Percentiles rank a stretch among this genome's conserved stretches.
These are phyloP conservation scores for Kurtzmaniella cleridarum DNA, from an alignment of 805 yeast genomes.

Conservation along the genomic window DNA sequence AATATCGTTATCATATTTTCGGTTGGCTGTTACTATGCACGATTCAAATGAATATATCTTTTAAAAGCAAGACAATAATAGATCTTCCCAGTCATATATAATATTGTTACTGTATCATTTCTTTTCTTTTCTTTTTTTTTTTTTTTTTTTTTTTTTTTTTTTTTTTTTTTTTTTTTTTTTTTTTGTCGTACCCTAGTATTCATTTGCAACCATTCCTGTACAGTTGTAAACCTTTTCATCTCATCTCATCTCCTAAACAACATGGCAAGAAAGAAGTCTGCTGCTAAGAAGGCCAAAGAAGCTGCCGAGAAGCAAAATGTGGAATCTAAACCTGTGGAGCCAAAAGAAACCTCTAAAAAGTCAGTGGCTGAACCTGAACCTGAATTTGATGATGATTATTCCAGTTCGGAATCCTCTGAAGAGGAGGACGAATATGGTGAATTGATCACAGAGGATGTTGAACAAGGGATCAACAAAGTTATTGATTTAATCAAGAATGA, in stretches of 20 bases:
- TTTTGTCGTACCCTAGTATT: neutral
- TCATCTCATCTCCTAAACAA: constrained; percentile 11
- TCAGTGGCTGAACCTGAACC: constrained; percentile 12
- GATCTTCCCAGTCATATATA: no score
- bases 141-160: neutral
- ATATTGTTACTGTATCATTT: no score
- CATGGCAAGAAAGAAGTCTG: constrained; percentile 88
- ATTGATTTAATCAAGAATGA: constrained; percentile 62
- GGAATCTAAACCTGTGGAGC: neutral
- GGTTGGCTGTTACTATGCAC: no score
- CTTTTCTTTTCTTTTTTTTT: neutral
- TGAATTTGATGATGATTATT: constrained; percentile 16
- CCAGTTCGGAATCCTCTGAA: constrained; percentile 44
- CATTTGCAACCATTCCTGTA: no score
- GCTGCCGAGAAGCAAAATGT: constrained; percentile 28
- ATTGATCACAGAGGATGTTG: constrained; percentile 79
- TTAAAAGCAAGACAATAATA: no score
- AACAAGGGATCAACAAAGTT: constrained; percentile 69
- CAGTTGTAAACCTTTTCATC: constrained; percentile 1
- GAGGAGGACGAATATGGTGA: constrained; percentile 93
- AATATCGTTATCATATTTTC: no score
- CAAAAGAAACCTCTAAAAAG: constrained; percentile 1
- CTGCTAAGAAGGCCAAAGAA: constrained; percentile 61
- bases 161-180: neutral
- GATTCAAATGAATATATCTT: no score